These are phyloP conservation scores for Brassica hybrid DNA, from an alignment of 441 rosid species.

Conservation along the genomic window DNA sequence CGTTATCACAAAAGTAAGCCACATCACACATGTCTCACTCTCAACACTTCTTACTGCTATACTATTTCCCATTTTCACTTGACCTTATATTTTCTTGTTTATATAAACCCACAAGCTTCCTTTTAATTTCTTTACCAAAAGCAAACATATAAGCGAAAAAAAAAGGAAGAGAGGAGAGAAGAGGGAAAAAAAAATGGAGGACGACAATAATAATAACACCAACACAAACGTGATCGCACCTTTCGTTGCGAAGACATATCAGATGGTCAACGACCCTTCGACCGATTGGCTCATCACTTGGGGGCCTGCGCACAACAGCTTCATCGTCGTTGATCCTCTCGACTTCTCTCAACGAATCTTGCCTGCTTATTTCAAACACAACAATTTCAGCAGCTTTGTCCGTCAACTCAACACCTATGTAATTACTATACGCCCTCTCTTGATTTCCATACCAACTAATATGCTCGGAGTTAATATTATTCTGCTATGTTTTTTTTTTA, in stretches of 20 bases:
- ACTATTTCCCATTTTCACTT: background rate
- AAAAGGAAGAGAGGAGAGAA: background rate
- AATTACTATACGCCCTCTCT: constrained; percentile 1
- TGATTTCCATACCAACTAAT: background rate
- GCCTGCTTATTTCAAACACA: constrained; percentile 84
- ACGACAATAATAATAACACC: constrained; percentile 31
- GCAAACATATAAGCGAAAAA: constrained; percentile 18
- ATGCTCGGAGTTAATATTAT: background rate
- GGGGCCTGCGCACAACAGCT: constrained; percentile 73
- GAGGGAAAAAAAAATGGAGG: constrained; percentile 4
- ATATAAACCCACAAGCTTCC: constrained; percentile 34
- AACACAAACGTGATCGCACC: constrained; percentile 62
- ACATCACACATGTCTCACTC: constrained; percentile 38
- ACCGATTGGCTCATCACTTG: constrained; percentile 67
- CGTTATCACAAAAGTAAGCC: constrained; percentile 43
- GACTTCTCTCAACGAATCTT: constrained; percentile 73
- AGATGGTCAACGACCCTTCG: constrained; percentile 78
- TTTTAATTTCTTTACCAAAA: constrained; percentile 40
- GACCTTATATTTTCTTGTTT: constrained; percentile 18
- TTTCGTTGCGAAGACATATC: constrained; percentile 78
- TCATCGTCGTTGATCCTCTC: constrained; percentile 76
- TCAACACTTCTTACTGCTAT: constrained; percentile 17
- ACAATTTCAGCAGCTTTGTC: constrained; percentile 87
- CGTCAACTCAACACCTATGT: constrained; percentile 89
- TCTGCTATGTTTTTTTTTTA: background rate